Percentiles rank a stretch among this genome's conserved stretches.
Evolutionary conservation across 2,329 filamentous ascomycete genomes (phyloP).

Genomic region (Penicillium hordei): DNA sequence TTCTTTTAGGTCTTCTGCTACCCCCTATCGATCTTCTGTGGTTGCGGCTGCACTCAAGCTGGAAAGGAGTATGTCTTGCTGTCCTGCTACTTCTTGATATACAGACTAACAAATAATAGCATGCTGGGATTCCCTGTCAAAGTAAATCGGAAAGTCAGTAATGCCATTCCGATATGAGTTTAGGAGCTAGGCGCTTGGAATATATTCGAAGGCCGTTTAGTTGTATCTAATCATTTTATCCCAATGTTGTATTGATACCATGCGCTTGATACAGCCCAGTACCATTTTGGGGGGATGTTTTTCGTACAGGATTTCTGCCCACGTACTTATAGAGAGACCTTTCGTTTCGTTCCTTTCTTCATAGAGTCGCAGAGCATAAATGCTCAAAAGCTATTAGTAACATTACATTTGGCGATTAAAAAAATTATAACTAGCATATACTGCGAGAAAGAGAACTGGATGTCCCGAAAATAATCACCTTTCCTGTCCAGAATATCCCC

Average conservation of each 20-base stretch:
- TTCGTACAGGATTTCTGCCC: not conserved
- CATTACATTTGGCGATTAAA: not conserved
- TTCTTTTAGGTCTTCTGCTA: slow-evolving; percentile 52
- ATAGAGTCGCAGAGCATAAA: not conserved
- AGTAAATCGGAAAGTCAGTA: slow-evolving; percentile 51
- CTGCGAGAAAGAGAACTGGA: not conserved
- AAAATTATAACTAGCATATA: not conserved
- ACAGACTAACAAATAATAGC: slow-evolving; percentile 36
- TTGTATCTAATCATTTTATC: not conserved
- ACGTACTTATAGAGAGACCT: not conserved
- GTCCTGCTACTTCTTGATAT: not conserved
- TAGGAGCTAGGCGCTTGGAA: not conserved
- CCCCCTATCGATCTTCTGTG: slow-evolving; percentile 56
- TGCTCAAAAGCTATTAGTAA: no score
- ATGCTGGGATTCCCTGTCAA: slow-evolving; percentile 55
- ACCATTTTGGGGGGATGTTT: no score
- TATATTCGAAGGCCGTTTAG: not conserved
- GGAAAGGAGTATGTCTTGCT: slow-evolving; percentile 51
- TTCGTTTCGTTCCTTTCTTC: not conserved
- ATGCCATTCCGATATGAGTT: slow-evolving; percentile 52
- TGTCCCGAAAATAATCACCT: not conserved
- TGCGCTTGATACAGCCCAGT: not conserved
- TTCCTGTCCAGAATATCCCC: not conserved
- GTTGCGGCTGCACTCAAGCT: slow-evolving; percentile 55
- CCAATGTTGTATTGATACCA: not conserved